Base-by-base conservation (phyloP, 352 stramenopile species). In the Pythium rhizo-oryzae region DNA sequence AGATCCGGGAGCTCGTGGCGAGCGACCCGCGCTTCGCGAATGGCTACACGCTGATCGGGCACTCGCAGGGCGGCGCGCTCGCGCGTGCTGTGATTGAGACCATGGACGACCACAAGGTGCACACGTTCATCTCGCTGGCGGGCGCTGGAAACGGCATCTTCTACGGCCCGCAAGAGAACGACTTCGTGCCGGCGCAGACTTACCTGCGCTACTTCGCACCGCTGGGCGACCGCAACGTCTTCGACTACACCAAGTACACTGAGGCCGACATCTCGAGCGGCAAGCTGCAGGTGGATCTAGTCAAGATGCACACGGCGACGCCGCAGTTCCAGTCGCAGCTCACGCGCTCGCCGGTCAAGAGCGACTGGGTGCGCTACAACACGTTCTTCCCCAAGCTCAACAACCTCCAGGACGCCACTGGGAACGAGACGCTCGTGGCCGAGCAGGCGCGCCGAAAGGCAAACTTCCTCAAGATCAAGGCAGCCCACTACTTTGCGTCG, bases 51-150 rank as follows among this genome's bases (percentile, higher is more conserved):
- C 84, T 88, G 28, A 72, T 88, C 19, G 76, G 67, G 2, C 76
- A 88, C 51, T 88, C 78, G 6, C 78, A 83, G 11, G 80, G 78
- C 0, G 76, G 74, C 0, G 60, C 69, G 1, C 43, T 86, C 12
- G 75, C 75, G 0, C 79, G 77, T 19, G 67, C 76, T 3, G 77
- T 87, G 12, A 67, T 84, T 16, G 79, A 84, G 49, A 72, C 79
- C 44, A 87, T 87, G 77, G 70, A 85, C 51, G 77, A 85, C 57
- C 79, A 85, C 69, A 76, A 50, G 65, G 76, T 85, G 25, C 65
- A 76, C 53, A 69, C 62, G 43, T 65, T 87, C 24, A 72, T 85
- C 46, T 82, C 72, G 58, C 59, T 87, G 11, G 79, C 77, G 0
- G 77, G 79, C 9, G 72, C 78, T 2, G 70, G 78, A 24, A 85